Percentiles rank a stretch among this genome's conserved stretches.
Evolutionary conservation across 1,284 basidiomycete genomes (phyloP).

Genomic region (Hymenochaete sp.): DNA sequence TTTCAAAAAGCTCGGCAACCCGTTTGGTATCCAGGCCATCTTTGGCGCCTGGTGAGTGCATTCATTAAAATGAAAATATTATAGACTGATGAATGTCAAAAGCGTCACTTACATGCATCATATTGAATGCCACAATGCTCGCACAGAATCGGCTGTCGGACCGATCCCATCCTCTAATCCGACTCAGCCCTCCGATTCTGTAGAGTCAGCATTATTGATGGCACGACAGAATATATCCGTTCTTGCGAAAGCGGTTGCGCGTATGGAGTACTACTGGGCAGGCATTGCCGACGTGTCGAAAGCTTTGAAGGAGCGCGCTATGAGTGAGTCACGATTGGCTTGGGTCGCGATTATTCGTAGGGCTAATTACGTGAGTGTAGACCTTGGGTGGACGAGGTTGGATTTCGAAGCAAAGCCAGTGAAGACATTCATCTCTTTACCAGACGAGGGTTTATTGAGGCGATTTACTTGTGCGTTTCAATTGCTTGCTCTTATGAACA

Average conservation of each 20-base stretch:
- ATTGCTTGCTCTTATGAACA: too few species aligned
- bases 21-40: conserved; percentile 27
- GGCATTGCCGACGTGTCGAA: conserved; percentile 27
- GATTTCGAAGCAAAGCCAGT: conserved; percentile 18
- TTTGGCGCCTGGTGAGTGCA: conserved; percentile 25
- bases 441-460: conserved; percentile 30
- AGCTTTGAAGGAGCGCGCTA: conserved; percentile 22
- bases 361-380: background rate
- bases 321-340: conserved; percentile 21
- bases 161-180: too few species aligned
- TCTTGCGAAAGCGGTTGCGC: conserved; percentile 26
- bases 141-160: background rate
- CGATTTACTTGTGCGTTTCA: conserved; percentile 26
- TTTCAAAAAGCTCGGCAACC: conserved; percentile 21
- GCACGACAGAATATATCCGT: conserved; percentile 28
- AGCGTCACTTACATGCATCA: conserved; percentile 32
- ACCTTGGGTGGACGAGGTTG: background rate
- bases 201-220: conserved; percentile 22
- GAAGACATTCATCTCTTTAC: conserved; percentile 31
- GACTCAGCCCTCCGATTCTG: too few species aligned
- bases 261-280: conserved; percentile 32
- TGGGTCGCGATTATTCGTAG: conserved; percentile 16
- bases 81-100: background rate
- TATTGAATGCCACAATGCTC: conserved; percentile 24
- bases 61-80: background rate